Evolutionary conservation across 2,329 filamentous ascomycete species (phyloP).

Genomic region (Ophiocordyceps australis): DNA sequence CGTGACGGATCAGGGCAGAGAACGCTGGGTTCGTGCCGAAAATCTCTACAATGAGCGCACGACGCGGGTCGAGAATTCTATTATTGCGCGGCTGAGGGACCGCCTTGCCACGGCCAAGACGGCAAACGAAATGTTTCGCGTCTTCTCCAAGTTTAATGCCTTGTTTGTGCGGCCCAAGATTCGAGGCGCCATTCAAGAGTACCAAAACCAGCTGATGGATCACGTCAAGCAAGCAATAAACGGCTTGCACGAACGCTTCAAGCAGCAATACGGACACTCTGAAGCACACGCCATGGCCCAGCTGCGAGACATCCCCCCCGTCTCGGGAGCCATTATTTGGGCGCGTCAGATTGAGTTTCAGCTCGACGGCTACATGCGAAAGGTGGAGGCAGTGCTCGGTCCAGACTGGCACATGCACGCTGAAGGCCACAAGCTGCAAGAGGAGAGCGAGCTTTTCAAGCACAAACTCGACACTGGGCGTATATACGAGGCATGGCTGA

Average conservation of each 20-base stretch:
- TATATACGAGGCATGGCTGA: constrained; percentile 90
- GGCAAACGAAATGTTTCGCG: constrained; percentile 98
- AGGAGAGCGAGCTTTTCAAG: constrained; percentile 82
- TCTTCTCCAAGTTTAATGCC: constrained; percentile 99
- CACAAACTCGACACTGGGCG: constrained; percentile 89
- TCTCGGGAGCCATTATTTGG: constrained; percentile 95
- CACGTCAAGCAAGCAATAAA: constrained; percentile 95
- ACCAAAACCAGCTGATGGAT: constrained; percentile 94
- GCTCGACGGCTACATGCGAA: constrained; percentile 91
- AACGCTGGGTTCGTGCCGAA: constrained; percentile 84
- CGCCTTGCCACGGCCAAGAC: constrained; percentile 89
- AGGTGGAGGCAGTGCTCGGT: constrained; percentile 94
- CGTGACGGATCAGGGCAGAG: constrained; percentile 75
- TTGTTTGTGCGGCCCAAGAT: constrained; percentile 98
- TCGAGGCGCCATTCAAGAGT: constrained; percentile 90
- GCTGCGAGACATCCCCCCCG: constrained; percentile 82
- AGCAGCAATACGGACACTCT: constrained; percentile 95
- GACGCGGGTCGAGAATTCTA: constrained; percentile 93
- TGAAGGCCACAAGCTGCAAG: constrained; percentile 84
- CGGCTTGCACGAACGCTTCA: constrained; percentile 87
- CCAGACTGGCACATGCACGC: constrained; percentile 88
- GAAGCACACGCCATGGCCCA: constrained; percentile 98
- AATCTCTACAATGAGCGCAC: constrained; percentile 95
- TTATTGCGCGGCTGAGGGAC: constrained; percentile 85
- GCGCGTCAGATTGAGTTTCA: constrained; percentile 93